A percentile compares a stretch with the other conserved stretches of the same genome.
Conservation (phyloP, 495 filamentous ascomycete species). For the Rhypophila decipiens region DNA sequence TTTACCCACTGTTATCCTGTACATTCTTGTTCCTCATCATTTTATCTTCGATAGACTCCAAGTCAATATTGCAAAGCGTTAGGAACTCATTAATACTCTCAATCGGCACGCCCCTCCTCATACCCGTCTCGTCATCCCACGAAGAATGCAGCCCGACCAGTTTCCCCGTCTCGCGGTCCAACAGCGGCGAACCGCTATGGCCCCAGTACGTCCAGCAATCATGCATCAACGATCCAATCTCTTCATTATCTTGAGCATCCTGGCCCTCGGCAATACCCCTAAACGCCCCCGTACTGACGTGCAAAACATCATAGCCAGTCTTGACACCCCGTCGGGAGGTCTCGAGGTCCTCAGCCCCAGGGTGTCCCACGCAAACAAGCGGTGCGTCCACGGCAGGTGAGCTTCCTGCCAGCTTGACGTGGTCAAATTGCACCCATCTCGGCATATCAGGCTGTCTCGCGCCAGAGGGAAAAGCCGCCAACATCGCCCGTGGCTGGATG, state of each 20-base stretch:
- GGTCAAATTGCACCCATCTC: too few relatives aligned
- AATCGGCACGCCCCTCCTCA: conserved; percentile 37
- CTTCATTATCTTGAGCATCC: conserved; percentile 39
- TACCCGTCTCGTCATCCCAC: conserved; percentile 42
- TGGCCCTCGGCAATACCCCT: conserved; percentile 29
- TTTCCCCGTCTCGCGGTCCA: conserved; percentile 21
- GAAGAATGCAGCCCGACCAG: conserved; percentile 41
- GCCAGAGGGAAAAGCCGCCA: too few relatives aligned
- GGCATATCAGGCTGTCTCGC: too few relatives aligned
- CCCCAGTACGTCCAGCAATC: conserved; percentile 53
- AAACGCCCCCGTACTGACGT: conserved; percentile 31
- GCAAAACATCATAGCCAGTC: conserved; percentile 40
- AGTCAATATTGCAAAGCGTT: too few relatives aligned
- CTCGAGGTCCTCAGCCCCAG: conserved; percentile 41
- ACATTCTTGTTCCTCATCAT: too few relatives aligned
- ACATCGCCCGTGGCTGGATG: too few relatives aligned
- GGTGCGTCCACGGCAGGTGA: conserved; percentile 5
- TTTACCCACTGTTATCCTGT: too few relatives aligned
- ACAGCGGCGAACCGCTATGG: conserved; percentile 40
- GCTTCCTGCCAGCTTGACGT: too few relatives aligned
- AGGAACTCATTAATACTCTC: conserved; percentile 29
- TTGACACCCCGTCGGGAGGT: conserved; percentile 14
- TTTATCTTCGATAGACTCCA: too few relatives aligned
- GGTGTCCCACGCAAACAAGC: conserved; percentile 36
- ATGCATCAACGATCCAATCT: conserved; percentile 45